Conservation (phyloP, 2,329 filamentous ascomycete species). For the Cercospora sp. region DNA sequence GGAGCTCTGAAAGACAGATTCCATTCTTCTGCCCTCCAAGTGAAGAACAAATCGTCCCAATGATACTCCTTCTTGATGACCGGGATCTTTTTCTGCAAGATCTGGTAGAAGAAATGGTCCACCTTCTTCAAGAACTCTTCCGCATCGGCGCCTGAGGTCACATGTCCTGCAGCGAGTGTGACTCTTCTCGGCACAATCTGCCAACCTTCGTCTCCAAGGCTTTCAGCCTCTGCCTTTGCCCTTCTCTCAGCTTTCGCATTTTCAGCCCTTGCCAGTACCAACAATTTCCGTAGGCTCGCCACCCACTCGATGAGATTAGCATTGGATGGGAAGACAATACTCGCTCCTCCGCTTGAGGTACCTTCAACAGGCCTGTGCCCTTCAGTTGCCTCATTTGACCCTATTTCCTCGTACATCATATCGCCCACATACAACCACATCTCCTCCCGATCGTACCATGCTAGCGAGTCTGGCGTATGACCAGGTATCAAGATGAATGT, state of each 20-base stretch:
- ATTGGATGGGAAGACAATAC: slow-evolving; percentile 43
- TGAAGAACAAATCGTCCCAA: slow-evolving; percentile 39
- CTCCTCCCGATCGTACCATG: slow-evolving; percentile 49
- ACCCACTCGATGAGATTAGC: slow-evolving; percentile 45
- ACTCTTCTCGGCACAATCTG: slow-evolving; percentile 28
- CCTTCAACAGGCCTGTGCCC: not conserved
- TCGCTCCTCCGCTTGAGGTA: not conserved
- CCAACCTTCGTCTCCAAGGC: slow-evolving; percentile 23
- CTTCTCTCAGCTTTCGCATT: slow-evolving; percentile 31
- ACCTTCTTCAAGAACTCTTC: slow-evolving; percentile 41
- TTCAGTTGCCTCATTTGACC: not conserved
- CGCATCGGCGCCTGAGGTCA: slow-evolving; percentile 41
- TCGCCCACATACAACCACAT: slow-evolving; percentile 51
- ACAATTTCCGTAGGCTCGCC: slow-evolving; percentile 40
- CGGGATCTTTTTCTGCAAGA: slow-evolving; percentile 39
- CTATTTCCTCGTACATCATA: slow-evolving; percentile 45
- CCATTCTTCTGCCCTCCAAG: slow-evolving; percentile 40
- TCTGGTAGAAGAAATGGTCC: slow-evolving; percentile 37
- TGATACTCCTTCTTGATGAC: slow-evolving; percentile 35
- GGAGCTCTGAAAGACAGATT: slow-evolving; percentile 42
- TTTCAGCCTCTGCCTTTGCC: slow-evolving; percentile 22
- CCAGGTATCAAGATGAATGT: slow-evolving; percentile 50
- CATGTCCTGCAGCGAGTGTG: slow-evolving; percentile 40
- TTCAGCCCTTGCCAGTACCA: slow-evolving; percentile 38
- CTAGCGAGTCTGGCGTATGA: slow-evolving; percentile 50